Evolutionary conservation across 371 early-diverging fungal species (phyloP).

Genomic region (Mucor lusitanicus): DNA sequence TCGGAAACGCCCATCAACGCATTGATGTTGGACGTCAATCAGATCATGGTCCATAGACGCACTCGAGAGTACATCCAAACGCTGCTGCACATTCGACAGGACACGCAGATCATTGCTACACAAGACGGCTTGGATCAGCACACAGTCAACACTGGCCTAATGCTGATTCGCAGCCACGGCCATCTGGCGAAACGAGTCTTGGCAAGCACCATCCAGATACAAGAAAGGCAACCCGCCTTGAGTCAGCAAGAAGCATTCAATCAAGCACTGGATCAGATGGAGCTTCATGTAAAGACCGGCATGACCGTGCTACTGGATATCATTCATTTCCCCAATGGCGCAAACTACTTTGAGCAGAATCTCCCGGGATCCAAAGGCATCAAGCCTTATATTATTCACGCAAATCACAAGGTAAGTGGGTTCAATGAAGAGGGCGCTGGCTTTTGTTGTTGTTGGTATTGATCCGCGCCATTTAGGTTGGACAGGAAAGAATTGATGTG

Average conservation of each 20-base stretch:
- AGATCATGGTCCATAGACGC: constrained; percentile 14
- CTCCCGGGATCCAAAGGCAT: constrained; percentile 9
- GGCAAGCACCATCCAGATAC: constrained; percentile 14
- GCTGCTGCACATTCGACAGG: constrained; percentile 13
- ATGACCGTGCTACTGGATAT: constrained; percentile 22
- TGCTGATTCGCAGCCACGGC: constrained; percentile 4
- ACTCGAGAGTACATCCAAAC: constrained; percentile 20
- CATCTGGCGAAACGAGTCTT: constrained; percentile 10
- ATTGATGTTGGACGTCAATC: constrained; percentile 21
- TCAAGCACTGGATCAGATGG: constrained; percentile 12
- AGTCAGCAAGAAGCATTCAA: constrained; percentile 23
- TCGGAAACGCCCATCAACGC: neutral
- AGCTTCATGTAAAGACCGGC: constrained; percentile 19
- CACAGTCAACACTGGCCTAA: constrained; percentile 6
- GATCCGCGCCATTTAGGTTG: constrained; percentile 6
- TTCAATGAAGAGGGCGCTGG: neutral
- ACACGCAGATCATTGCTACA: constrained; percentile 21
- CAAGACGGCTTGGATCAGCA: constrained; percentile 11
- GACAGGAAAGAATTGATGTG: constrained; percentile 7
- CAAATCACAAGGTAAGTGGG: constrained; percentile 21
- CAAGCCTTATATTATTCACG: constrained; percentile 24
- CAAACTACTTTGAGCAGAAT: constrained; percentile 12
- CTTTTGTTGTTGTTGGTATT: neutral
- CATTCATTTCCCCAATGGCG: constrained; percentile 27
- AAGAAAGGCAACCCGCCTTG: neutral